phyloP scores from a whole-genome alignment of 2,329 filamentous ascomycete genomes.

The Hymenoscyphus occultus region DNA sequence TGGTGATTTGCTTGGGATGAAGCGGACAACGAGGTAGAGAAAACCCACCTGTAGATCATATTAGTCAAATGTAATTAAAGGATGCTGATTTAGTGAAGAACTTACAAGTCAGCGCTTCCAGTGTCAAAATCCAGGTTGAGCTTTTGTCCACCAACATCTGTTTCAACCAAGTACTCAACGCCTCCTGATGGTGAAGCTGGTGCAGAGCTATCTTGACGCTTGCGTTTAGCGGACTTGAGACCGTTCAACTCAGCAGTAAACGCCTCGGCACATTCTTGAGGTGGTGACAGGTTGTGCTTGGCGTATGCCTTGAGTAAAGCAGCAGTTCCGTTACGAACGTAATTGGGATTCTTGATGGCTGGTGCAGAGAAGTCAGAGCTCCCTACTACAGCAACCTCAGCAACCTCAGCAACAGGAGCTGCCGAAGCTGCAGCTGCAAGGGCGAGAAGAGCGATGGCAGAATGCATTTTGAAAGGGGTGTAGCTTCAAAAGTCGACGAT shows the following conservation, averaged over 20 bases:
- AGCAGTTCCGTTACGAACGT: conserved; percentile 33
- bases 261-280: conserved; percentile 25
- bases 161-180: conserved; percentile 32
- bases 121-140: conserved; percentile 36
- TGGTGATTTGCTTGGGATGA: conserved; percentile 22
- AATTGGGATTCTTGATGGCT: conserved; percentile 31
- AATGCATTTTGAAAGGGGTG: conserved; percentile 30
- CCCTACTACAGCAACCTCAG: conserved; percentile 11
- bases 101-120: conserved; percentile 35
- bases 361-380: conserved; percentile 25
- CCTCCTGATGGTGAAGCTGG: conserved; percentile 23
- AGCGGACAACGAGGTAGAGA: conserved; percentile 29
- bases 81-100: conserved; percentile 3
- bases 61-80: background rate
- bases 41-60: conserved; percentile 31
- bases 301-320: conserved; percentile 35
- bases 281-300: conserved; percentile 33
- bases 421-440: conserved; percentile 28
- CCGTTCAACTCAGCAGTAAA: conserved; percentile 21
- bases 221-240: conserved; percentile 17
- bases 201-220: conserved; percentile 34
- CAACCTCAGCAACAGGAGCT: conserved; percentile 5
- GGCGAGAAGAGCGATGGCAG: conserved; percentile 29
- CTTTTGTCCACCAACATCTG: conserved; percentile 31
- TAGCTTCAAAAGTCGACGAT: background rate